These are phyloP conservation scores for Inga oerstediana DNA, from an alignment of 306 rosid species.

Conservation along the genomic window DNA sequence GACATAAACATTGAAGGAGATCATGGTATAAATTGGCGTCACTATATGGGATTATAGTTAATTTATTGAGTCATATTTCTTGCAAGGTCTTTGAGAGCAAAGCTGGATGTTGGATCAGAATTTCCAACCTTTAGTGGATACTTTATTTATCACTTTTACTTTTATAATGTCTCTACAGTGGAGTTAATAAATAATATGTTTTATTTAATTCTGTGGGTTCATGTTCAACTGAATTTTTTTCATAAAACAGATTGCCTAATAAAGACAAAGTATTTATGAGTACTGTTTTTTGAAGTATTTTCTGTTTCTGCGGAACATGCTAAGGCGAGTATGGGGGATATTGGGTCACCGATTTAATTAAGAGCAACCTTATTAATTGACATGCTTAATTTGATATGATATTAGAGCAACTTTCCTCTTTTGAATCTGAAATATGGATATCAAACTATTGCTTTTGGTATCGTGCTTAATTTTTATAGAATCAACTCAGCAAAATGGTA, in stretches of 20 bases:
- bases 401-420: neutral
- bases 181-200: neutral
- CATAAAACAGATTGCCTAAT: neutral
- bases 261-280: neutral
- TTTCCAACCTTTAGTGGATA: constrained; percentile 23
- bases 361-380: neutral
- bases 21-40: constrained; percentile 32
- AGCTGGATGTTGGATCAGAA: constrained; percentile 14
- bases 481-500: neutral
- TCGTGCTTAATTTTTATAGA: neutral
- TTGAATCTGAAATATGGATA: neutral
- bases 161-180: neutral
- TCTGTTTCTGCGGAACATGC: neutral
- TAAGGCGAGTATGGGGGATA: neutral
- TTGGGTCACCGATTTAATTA: neutral
- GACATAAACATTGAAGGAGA: constrained; percentile 25
- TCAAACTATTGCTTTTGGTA: neutral
- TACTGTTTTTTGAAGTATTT: neutral
- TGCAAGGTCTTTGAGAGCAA: neutral
- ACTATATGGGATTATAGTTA: constrained; percentile 27
- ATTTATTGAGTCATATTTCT: constrained; percentile 4
- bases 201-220: neutral
- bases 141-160: constrained; percentile 9
- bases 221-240: neutral
- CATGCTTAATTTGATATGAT: neutral